Evolutionary conservation across 805 yeast species (phyloP).

Genomic region (Isabelozyma heimii): DNA sequence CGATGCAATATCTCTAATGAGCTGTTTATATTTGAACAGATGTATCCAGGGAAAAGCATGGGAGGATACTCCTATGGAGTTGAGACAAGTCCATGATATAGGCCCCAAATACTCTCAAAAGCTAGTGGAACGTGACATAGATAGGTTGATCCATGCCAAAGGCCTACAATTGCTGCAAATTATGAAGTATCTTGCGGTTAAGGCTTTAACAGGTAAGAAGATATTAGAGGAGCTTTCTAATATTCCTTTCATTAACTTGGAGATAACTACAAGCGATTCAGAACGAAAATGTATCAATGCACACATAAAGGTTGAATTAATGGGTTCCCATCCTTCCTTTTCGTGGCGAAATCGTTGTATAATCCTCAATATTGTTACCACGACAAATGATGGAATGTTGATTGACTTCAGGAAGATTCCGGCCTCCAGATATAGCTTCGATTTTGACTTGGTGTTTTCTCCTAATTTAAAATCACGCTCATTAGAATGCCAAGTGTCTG

Average conservation of each 20-base stretch:
- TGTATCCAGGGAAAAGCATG: slow-evolving; percentile 46
- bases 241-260: not conserved
- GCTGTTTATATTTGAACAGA: slow-evolving; percentile 35
- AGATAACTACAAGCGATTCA: not conserved
- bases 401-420: slow-evolving; percentile 45
- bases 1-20: slow-evolving; percentile 42
- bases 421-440: slow-evolving; percentile 19
- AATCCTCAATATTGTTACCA: slow-evolving; percentile 26
- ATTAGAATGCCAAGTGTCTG: slow-evolving; percentile 20
- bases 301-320: not conserved
- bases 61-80: slow-evolving; percentile 45
- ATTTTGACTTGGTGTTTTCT: slow-evolving; percentile 20
- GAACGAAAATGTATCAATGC: not conserved
- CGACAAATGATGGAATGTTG: slow-evolving; percentile 28
- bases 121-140: slow-evolving; percentile 33
- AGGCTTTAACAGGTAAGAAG: slow-evolving; percentile 39
- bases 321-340: not conserved
- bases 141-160: slow-evolving; percentile 25
- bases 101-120: slow-evolving; percentile 41
- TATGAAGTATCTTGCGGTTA: slow-evolving; percentile 40
- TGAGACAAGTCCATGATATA: slow-evolving; percentile 48
- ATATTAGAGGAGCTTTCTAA: slow-evolving; percentile 11
- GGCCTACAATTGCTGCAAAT: slow-evolving; percentile 27
- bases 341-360: slow-evolving; percentile 32
- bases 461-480: too few species aligned